Evolutionary conservation across 768 basidiomycete genomes (phyloP).

Genomic region (Termitomyces sp.): DNA sequence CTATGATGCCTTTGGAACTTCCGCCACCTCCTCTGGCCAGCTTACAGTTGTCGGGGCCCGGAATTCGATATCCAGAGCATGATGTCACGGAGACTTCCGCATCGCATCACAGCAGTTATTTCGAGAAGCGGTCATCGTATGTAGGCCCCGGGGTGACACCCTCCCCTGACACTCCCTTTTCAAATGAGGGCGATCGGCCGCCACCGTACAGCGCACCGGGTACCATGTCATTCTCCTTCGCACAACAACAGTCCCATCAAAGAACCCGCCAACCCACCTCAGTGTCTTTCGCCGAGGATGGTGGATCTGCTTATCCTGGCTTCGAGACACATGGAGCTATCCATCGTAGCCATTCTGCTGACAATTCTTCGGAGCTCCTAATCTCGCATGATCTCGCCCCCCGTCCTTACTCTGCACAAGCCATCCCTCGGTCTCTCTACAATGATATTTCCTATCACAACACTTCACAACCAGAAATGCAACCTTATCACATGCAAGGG

Average conservation of each 20-base stretch:
- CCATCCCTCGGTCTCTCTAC: slow-evolving; percentile 21
- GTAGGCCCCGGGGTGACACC: slow-evolving; percentile 6
- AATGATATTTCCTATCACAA: slow-evolving; percentile 8
- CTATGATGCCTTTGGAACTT: slow-evolving; percentile 30
- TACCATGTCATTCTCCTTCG: slow-evolving; percentile 9
- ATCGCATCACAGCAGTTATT: slow-evolving; percentile 12
- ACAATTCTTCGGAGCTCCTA: slow-evolving; percentile 17
- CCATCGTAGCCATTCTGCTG: slow-evolving; percentile 11
- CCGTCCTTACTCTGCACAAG: slow-evolving; percentile 22
- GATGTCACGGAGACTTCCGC: slow-evolving; percentile 16
- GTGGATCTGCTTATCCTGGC: slow-evolving; percentile 3
- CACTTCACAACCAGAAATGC: slow-evolving; percentile 5
- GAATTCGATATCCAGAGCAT: slow-evolving; percentile 21
- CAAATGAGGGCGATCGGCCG: slow-evolving; percentile 12
- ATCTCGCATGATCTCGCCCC: slow-evolving; percentile 21
- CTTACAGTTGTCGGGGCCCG: slow-evolving; percentile 17
- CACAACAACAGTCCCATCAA: slow-evolving; percentile 9
- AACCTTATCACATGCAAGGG: slow-evolving; percentile 10
- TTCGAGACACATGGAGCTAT: slow-evolving; percentile 8
- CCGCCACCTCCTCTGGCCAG: slow-evolving; percentile 32
- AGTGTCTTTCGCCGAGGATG: slow-evolving; percentile 5
- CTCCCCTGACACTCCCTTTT: slow-evolving; percentile 10
- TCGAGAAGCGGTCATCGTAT: slow-evolving; percentile 22
- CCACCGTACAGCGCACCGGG: slow-evolving; percentile 20
- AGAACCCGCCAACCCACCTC: not conserved